Evolutionary conservation across 1,139 yeast species (phyloP).

Genomic region (Saccharomyces hybrid): DNA sequence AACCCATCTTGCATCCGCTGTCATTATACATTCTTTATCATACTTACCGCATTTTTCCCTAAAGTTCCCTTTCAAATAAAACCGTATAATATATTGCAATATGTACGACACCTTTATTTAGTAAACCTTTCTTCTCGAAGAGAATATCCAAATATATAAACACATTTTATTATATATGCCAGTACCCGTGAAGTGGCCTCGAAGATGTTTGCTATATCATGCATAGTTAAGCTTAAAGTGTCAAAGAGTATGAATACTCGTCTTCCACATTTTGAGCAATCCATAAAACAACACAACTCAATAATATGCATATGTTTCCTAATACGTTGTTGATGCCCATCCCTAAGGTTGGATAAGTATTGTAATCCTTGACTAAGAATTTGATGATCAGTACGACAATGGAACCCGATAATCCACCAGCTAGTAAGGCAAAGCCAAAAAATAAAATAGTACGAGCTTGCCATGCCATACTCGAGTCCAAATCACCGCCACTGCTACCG

Average conservation of each 20-base stretch:
- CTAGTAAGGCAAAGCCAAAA: conserved; percentile 83
- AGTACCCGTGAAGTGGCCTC: background rate
- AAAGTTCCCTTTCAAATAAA: background rate
- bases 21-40: background rate
- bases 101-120: background rate
- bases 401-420: conserved; percentile 92
- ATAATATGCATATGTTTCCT: conserved; percentile 71
- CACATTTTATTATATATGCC: background rate
- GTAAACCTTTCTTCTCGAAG: background rate
- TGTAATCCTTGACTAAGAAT: conserved; percentile 68
- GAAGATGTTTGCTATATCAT: background rate
- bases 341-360: conserved; percentile 75
- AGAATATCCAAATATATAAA: background rate
- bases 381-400: conserved; percentile 80
- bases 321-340: conserved; percentile 94
- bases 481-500: conserved; percentile 28
- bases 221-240: conserved; percentile 39
- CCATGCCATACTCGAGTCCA: conserved; percentile 61
- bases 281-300: conserved; percentile 86
- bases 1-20: background rate
- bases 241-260: conserved; percentile 86
- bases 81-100: background rate
- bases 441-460: conserved; percentile 86
- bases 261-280: conserved; percentile 91
- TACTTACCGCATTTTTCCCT: background rate